Percentiles rank a stretch among this genome's conserved stretches.
phyloP scores from a whole-genome alignment of 139 green algal species.

The Astrephomene gubernaculifera region DNA sequence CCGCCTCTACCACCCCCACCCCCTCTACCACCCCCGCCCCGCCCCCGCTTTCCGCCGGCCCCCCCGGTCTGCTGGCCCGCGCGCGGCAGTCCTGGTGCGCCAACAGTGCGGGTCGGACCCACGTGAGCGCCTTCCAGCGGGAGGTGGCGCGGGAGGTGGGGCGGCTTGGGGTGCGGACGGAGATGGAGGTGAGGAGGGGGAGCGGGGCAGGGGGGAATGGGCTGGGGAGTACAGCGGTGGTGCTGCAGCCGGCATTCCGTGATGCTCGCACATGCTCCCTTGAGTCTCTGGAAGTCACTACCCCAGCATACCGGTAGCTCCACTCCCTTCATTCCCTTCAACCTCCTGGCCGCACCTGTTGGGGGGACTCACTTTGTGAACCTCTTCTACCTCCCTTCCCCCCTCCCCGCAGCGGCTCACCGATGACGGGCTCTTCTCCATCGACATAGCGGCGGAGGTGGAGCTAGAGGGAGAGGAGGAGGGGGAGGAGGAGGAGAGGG shows the following conservation, averaged over 20 bases:
- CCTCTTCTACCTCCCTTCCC: neutral
- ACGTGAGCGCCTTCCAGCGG: slow-evolving; percentile 29
- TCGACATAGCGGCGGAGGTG: slow-evolving; percentile 10
- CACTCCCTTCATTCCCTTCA: too few relatives aligned
- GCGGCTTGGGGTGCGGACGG: neutral
- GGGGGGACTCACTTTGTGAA: neutral
- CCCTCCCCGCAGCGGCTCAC: neutral
- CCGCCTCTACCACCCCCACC: slow-evolving; percentile 4
- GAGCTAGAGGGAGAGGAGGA: neutral
- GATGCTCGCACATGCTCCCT: too few relatives aligned
- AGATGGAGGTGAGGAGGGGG: slow-evolving; percentile 2
- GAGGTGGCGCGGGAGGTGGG: slow-evolving; percentile 1
- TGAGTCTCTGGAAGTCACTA: too few relatives aligned
- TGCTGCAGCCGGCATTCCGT: too few relatives aligned
- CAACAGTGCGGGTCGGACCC: neutral
- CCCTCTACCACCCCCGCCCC: slow-evolving; percentile 7
- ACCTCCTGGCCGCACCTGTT: too few relatives aligned
- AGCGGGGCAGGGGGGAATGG: neutral
- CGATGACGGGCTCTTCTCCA: slow-evolving; percentile 30
- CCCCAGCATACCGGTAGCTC: too few relatives aligned
- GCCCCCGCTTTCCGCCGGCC: neutral
- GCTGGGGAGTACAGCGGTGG: too few relatives aligned
- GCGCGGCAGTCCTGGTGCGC: neutral
- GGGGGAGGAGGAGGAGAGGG: neutral
- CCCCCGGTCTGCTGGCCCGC: slow-evolving; percentile 16